Conservation (phyloP, 805 yeast species). For the Metschnikowia rubicola region DNA sequence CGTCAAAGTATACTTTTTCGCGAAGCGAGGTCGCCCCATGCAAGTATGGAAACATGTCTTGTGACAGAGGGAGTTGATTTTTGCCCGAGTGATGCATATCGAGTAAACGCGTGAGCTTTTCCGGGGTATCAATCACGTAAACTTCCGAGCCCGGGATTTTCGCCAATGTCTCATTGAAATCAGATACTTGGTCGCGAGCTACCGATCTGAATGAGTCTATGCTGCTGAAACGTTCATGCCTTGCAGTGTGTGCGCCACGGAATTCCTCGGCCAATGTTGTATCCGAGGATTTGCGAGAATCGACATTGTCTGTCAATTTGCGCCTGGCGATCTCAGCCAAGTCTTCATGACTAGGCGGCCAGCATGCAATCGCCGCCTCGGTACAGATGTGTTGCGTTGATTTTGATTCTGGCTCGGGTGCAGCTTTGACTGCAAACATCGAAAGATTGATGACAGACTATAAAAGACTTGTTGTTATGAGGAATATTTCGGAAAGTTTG, state of each 20-base stretch:
- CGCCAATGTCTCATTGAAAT: slow-evolving; percentile 6
- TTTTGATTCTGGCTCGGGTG: slow-evolving; percentile 3
- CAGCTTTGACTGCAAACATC: slow-evolving; percentile 5
- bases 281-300: slow-evolving; percentile 10
- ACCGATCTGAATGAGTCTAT: not conserved
- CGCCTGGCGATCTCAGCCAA: slow-evolving; percentile 1
- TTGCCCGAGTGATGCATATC: slow-evolving; percentile 17
- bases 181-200: not conserved
- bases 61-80: slow-evolving; percentile 13
- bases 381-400: slow-evolving; percentile 8
- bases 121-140: slow-evolving; percentile 4
- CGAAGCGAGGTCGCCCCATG: slow-evolving; percentile 28
- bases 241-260: not conserved
- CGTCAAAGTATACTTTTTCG: slow-evolving; percentile 29
- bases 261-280: slow-evolving; percentile 9
- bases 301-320: not conserved
- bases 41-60: slow-evolving; percentile 31
- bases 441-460: not conserved
- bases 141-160: slow-evolving; percentile 1
- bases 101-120: slow-evolving; percentile 17
- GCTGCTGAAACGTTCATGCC: not conserved
- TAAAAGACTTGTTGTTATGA: no score
- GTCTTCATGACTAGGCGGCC: not conserved
- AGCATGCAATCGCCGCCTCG: slow-evolving; percentile 7
- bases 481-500: no score